Base-by-base conservation (phyloP, 108 stramenopile species). In the Nitzschia sp. region DNA sequence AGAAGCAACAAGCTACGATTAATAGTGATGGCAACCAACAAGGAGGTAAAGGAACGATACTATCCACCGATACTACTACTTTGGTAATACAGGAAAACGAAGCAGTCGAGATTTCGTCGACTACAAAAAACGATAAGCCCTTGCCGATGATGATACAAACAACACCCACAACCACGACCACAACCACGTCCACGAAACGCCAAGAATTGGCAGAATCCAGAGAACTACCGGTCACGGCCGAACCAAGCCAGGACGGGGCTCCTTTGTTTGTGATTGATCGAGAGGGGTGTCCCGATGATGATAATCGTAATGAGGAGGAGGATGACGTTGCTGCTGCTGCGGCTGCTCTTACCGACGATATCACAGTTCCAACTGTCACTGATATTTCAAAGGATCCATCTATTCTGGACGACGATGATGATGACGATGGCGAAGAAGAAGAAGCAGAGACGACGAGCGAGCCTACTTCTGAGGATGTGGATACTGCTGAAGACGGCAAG, bases 261-360 rank as follows among this genome's bases (percentile, higher is more conserved):
- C 53, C 64, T 41, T 71, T 88, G n/a, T 91, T 91, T 76, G 78
- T 86, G 27, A 80, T 91, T 52, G 90, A 91, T 74, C 81, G 87
- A 25, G 76, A 50, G 6, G 85, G 85, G 28, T 31, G n/a, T 22
- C 11, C 34, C 9, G 63, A 32, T 30, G 1, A 33, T 8, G 59
- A 61, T 21, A n/a, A 58, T 46, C 28, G 27, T 33, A 25, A 64
- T 1, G 66, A 53, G 36, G 21, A 38, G 41, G 1, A 17, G 33
- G 19, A 16, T 6, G 28, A 8, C 6, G 30, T 16, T 3, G 55
- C 25, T 56, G 55, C 55, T 5, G 6, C n/a, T n/a, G n/a, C n/a
- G n/a, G n/a, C n/a, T n/a, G n/a, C n/a, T n/a, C n/a, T n/a, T n/a
- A 46, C 45, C 21, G 21, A 19, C 19, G 45, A 2, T 2, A 46